These are phyloP conservation scores for Comarum palustre DNA, from an alignment of 306 rosid species.

Conservation along the genomic window DNA sequence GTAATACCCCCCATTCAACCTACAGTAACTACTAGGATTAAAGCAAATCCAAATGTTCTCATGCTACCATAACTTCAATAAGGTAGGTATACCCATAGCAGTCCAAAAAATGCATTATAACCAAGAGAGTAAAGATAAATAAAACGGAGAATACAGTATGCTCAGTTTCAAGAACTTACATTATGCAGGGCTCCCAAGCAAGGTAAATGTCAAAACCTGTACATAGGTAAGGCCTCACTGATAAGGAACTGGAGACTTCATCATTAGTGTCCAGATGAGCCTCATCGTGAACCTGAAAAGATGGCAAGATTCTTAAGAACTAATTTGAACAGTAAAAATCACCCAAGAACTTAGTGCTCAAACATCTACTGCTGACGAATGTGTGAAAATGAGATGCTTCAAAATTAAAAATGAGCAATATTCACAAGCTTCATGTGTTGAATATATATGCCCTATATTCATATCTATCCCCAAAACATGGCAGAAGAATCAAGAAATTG, in stretches of 20 bases:
- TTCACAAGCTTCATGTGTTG: background rate
- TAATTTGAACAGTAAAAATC: conserved; percentile 2
- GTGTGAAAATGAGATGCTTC: background rate
- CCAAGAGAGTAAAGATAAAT: background rate
- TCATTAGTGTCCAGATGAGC: conserved; percentile 30
- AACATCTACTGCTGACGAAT: background rate
- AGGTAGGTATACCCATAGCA: background rate
- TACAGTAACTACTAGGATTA: background rate
- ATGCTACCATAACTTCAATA: background rate
- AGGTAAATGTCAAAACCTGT: conserved; percentile 92
- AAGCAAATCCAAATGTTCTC: background rate
- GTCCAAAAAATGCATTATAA: background rate
- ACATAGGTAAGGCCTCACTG: conserved; percentile 73
- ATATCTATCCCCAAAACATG: background rate
- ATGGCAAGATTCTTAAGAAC: conserved; percentile 11
- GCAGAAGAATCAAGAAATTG: conserved; percentile 33
- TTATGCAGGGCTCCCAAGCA: conserved; percentile 91
- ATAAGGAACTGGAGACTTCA: conserved; percentile 29
- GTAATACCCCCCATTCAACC: background rate
- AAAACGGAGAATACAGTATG: background rate
- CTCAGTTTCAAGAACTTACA: conserved; percentile 50
- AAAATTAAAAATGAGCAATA: background rate
- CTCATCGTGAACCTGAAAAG: conserved; percentile 52
- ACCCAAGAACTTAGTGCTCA: conserved; percentile 4
- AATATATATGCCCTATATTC: background rate